Base-by-base conservation (phyloP, 192 early-diverging fungal species). In the Rhizophagus prolifer region DNA sequence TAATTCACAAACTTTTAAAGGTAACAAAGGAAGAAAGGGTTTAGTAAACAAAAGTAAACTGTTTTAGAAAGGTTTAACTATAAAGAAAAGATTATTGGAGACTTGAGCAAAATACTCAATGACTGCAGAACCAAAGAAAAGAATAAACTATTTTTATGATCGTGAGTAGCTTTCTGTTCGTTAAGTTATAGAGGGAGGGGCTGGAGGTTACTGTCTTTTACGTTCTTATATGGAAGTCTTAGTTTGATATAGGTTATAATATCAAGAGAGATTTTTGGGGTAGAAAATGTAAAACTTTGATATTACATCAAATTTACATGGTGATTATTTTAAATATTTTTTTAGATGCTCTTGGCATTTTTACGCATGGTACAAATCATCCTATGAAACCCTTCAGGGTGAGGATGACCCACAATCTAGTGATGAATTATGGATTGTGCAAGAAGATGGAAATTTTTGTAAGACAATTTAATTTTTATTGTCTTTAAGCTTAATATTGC, bases 381-480 rank as follows among this genome's bases (percentile, higher is more conserved):
- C 94, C 93, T 19, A 99, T 99, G 97, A 99, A 99, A 81, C 97
- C 97, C n/a, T 91, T 94, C 31, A 87, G 97, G 77, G 93, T 99
- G 77, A 92, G 93, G 63, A 93, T 99, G 87, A 92, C 94, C 1
- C 95, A 99, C 82, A 93, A 94, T 80, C 85, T 99, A 50, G 92
- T 99, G 31, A 85, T 95, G 64, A 93, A 92, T 58, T 99, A 99
- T 81, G 95, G 94, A 0, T 88, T 99, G 36, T 91, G 96, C 75
- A 94, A 96, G 78, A 92, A 97, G 65, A 95, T 99, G 94, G 86
- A 90, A 58, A 88, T 94, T 72, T 85, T 91, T 28, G 89, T 88
- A 88, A 81, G 80, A 58, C 38, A 36, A 23, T n/a, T 78, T 61
- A 54, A 31, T 64, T 30, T 10, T 21, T 23, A 4, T 36, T 9